Conservation (phyloP, 805 yeast species). For the Candida chauliodis region DNA sequence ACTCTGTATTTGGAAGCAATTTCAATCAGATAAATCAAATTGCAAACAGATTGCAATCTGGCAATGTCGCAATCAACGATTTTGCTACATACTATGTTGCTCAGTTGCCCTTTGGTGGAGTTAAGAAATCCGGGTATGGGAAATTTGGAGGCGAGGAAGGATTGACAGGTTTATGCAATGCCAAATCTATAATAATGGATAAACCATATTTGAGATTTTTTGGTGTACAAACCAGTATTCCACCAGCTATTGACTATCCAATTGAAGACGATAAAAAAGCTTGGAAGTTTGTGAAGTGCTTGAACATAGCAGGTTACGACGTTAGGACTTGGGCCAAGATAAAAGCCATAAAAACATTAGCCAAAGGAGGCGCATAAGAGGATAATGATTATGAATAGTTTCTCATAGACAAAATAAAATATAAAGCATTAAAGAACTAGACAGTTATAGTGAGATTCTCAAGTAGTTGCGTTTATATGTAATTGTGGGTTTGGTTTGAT, state of each 20-base stretch:
- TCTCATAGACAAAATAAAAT: no score
- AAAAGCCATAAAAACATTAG: constrained; percentile 36
- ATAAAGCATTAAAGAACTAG: no score
- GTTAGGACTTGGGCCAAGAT: constrained; percentile 63
- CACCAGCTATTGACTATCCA: constrained; percentile 89
- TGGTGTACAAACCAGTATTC: constrained; percentile 74
- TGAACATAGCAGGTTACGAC: constrained; percentile 84
- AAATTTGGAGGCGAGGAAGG: constrained; percentile 99
- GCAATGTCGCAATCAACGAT: constrained; percentile 95
- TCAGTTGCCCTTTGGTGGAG: constrained; percentile 97
- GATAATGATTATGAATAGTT: no score
- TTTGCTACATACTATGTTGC: constrained; percentile 95
- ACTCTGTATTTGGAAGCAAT: constrained; percentile 77
- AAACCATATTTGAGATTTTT: constrained; percentile 56
- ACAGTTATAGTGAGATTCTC: no score
- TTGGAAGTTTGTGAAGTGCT: constrained; percentile 80
- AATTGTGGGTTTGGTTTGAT: constrained; percentile 75
- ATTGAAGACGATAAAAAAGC: constrained; percentile 76
- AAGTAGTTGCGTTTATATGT: constrained; percentile 70
- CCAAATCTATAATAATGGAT: constrained; percentile 86
- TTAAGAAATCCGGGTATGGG: constrained; percentile 90
- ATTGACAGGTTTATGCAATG: constrained; percentile 79
- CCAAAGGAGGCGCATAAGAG: constrained; percentile 16
- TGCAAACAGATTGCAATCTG: constrained; percentile 65
- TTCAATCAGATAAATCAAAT: constrained; percentile 56